Base-by-base conservation (phyloP, 2,329 filamentous ascomycete species). In the Curvularia sp. region DNA sequence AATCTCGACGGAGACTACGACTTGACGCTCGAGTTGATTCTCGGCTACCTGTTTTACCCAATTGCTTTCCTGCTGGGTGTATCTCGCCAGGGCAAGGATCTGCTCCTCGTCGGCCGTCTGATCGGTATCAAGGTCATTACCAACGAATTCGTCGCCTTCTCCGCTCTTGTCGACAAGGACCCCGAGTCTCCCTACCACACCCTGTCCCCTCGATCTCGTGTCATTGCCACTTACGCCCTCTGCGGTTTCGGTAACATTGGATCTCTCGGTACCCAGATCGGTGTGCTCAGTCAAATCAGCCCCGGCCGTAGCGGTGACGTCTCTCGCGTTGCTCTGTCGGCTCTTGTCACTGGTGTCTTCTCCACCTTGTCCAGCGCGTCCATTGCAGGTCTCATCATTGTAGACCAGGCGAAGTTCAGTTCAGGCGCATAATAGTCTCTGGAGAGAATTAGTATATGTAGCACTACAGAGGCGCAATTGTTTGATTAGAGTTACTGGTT, bases 181-280 rank as follows among this genome's bases (percentile, higher is more conserved):
- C 68, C 73, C 13, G 72, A 83, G 0, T 70, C 78, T 1, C 74
- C 76, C 0, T 93, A 90, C 75, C 77, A 78, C 53, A 64, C 74
- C 28, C 83, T 96, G 61, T 87, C 86, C 30, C 80, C 85, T 15
- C 91, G 92, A 53, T 92, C 91, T 24, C 84, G 84, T 46, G 84
- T 96, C 65, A 96, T 96, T 71, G 91, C 89, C 46, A 96, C 91
- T 50, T 96, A 96, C 73, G 90, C 91, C 20, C 85, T 93, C 64
- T 96, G 92, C 78, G 83, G 83, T 57, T 80, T 79, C 66, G 93
- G 91, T 62, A 96, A 96, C 81, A 89, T 96, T 67, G 90, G 90
- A 53, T 94, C 91, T 30, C 85, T 96, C 48, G 92, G 92, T 74
- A 94, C 92, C 55, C 92, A 96, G 79, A 95, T 96, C 61, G 92